phyloP scores from a whole-genome alignment of 2,329 filamentous ascomycete species.

The Talaromyces sp. region DNA sequence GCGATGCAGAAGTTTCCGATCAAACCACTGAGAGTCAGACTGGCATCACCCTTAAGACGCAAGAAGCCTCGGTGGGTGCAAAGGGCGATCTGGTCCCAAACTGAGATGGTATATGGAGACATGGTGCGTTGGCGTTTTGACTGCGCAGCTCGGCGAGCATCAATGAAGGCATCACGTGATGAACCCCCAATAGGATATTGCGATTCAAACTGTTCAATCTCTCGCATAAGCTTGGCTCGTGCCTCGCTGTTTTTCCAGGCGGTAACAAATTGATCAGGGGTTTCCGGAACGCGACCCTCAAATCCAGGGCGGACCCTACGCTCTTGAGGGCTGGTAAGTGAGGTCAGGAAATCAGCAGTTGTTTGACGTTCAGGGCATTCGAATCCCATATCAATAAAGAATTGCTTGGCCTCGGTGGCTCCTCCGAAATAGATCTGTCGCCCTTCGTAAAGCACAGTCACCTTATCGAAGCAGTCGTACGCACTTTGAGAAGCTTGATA shows the following conservation, averaged over 20 bases:
- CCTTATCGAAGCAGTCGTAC: slow-evolving; percentile 67
- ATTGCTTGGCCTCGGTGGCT: slow-evolving; percentile 57
- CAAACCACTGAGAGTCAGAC: slow-evolving; percentile 64
- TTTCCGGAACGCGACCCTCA: slow-evolving; percentile 63
- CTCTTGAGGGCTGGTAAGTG: slow-evolving; percentile 64
- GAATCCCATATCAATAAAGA: slow-evolving; percentile 69
- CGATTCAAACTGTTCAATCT: slow-evolving; percentile 45
- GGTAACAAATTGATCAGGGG: slow-evolving; percentile 64
- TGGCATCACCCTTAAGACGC: slow-evolving; percentile 72
- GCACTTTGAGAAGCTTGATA: slow-evolving; percentile 51
- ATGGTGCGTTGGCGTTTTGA: slow-evolving; percentile 53
- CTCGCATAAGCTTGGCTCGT: slow-evolving; percentile 39
- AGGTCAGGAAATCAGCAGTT: slow-evolving; percentile 68
- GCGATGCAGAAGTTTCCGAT: slow-evolving; percentile 70
- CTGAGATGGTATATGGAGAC: slow-evolving; percentile 82
- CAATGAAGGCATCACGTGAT: slow-evolving; percentile 39
- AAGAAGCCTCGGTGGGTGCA: slow-evolving; percentile 79
- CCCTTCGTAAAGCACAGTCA: slow-evolving; percentile 69
- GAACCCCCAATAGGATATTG: slow-evolving; percentile 44
- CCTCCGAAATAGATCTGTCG: slow-evolving; percentile 74
- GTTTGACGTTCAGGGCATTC: slow-evolving; percentile 66
- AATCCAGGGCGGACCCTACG: slow-evolving; percentile 57
- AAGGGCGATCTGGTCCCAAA: slow-evolving; percentile 68
- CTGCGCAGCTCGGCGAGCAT: slow-evolving; percentile 44
- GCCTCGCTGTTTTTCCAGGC: slow-evolving; percentile 55